Conservation (phyloP, 148 eudicot species). For the Fallopia convolvulus region DNA sequence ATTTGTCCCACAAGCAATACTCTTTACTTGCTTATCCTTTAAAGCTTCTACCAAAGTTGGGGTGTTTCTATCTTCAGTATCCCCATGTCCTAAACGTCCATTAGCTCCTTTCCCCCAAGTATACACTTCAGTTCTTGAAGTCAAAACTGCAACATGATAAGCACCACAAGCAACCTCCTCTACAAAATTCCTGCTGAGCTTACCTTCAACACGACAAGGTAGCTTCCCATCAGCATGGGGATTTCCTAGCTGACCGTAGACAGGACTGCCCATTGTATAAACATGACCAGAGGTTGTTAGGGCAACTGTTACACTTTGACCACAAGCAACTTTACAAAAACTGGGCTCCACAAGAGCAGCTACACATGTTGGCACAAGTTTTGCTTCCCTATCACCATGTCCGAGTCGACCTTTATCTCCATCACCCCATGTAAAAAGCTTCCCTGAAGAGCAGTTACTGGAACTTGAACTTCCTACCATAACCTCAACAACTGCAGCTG, state of each 20-base stretch:
- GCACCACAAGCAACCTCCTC: slow-evolving; percentile 98
- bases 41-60: slow-evolving; percentile 84
- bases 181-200: slow-evolving; percentile 59
- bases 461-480: slow-evolving; percentile 92
- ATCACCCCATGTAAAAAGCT: slow-evolving; percentile 98
- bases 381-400: slow-evolving; percentile 90
- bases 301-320: slow-evolving; percentile 87
- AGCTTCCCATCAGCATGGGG: slow-evolving; percentile 83
- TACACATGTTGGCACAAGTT: slow-evolving; percentile 89
- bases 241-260: slow-evolving; percentile 88
- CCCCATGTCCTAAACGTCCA: slow-evolving; percentile 96
- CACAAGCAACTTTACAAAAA: slow-evolving; percentile 92
- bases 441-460: slow-evolving; percentile 91
- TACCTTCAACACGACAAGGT: slow-evolving; percentile 79
- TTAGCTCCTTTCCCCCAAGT: slow-evolving; percentile 98
- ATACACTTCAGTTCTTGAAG: slow-evolving; percentile 88
- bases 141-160: slow-evolving; percentile 82
- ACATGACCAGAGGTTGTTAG: slow-evolving; percentile 93
- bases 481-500: slow-evolving; percentile 99
- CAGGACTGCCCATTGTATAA: slow-evolving; percentile 92
- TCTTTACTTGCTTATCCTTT: slow-evolving; percentile 92
- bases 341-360: slow-evolving; percentile 91
- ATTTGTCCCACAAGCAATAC: slow-evolving; percentile 88
- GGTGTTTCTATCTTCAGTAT: slow-evolving; percentile 61
- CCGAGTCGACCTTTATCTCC: slow-evolving; percentile 95